phyloP scores from a whole-genome alignment of 768 basidiomycete genomes.

The Pleurotus sapidus region DNA sequence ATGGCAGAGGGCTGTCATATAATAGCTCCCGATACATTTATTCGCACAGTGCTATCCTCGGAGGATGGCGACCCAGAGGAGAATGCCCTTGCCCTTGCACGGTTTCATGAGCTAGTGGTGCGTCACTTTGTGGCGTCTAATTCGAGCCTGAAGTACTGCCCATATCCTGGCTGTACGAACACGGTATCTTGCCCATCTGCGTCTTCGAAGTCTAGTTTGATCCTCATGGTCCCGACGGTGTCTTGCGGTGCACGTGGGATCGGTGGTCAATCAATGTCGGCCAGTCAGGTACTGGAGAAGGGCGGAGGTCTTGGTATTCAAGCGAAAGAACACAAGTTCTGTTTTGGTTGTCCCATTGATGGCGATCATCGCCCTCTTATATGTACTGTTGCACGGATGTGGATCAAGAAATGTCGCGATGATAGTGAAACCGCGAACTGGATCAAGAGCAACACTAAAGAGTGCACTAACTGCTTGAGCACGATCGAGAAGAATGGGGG shows the following conservation, averaged over 20 bases:
- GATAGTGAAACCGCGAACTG: constrained; percentile 99
- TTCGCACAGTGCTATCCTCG: constrained; percentile 49
- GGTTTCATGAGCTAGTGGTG: constrained; percentile 85
- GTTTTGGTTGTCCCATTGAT: constrained; percentile 91
- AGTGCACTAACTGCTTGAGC: constrained; percentile 92
- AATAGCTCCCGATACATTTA: constrained; percentile 61
- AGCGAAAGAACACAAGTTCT: constrained; percentile 73
- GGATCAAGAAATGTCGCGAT: constrained; percentile 96
- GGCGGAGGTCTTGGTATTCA: constrained; percentile 20
- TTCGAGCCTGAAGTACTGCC: constrained; percentile 87
- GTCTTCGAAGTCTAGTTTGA: constrained; percentile 67
- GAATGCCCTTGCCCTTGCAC: constrained; percentile 52
- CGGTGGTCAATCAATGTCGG: constrained; percentile 26
- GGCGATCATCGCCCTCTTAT: constrained; percentile 90
- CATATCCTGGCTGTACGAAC: constrained; percentile 90
- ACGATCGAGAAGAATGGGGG: constrained; percentile 99
- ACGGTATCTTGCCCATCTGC: constrained; percentile 91
- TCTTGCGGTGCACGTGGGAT: constrained; percentile 68
- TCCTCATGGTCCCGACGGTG: constrained; percentile 85
- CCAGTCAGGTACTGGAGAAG: constrained; percentile 28
- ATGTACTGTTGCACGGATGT: constrained; percentile 85
- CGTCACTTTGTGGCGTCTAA: constrained; percentile 89
- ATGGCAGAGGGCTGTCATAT: constrained; percentile 78
- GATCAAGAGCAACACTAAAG: constrained; percentile 99
- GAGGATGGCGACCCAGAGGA: constrained; percentile 26